Base-by-base conservation (phyloP, 2,329 filamentous ascomycete species). In the Zarea fungicola region DNA sequence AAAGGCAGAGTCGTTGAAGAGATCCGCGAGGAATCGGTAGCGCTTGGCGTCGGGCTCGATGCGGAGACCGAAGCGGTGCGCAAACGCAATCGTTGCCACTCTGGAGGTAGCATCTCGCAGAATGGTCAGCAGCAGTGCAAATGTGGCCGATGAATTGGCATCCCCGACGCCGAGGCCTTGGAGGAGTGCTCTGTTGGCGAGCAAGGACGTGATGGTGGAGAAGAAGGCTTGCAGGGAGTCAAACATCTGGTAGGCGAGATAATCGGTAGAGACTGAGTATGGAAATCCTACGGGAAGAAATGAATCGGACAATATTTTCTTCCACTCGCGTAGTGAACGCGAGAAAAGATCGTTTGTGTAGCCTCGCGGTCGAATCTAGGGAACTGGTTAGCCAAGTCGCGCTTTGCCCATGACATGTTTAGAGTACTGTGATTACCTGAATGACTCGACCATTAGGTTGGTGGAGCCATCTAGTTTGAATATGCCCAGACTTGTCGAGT, bases 41-140 rank as follows among this genome's bases (percentile, higher is more conserved):
- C 81, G 85, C 65, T 96, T 96, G 71, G 88, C 92, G 63, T 96
- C 90, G 2, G 89, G 88, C 65, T 95, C 89, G 41, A 96, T 85
- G 26, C 87, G 80, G 39, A 86, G 86, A 31, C 90, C 89, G 51
- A 92, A 83, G 36, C 81, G 78, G 64, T 95, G 84, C 1, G 90
- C 91, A 64, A 96, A 95, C 9, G 88, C 66, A 52, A 96, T 95
- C 0, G 90, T 96, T 1, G 88, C 87, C 22, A 95, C 70, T 6
- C 89, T 81, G 8, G 88, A 89, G 52, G 87, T 85, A 43, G 84
- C 86, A 56, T 93, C 87, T 55, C 93, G 89, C 9, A 93, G 71
- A 53, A 95, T 85, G 25, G 87, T 89, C 43, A 96, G 79, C 10
- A 96, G 78, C 34, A 96, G 76, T 1, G 89, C 90, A 10, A 82